Base-by-base conservation (phyloP, 31 red algal genomes). In the Porphyra umbilicalis region DNA sequence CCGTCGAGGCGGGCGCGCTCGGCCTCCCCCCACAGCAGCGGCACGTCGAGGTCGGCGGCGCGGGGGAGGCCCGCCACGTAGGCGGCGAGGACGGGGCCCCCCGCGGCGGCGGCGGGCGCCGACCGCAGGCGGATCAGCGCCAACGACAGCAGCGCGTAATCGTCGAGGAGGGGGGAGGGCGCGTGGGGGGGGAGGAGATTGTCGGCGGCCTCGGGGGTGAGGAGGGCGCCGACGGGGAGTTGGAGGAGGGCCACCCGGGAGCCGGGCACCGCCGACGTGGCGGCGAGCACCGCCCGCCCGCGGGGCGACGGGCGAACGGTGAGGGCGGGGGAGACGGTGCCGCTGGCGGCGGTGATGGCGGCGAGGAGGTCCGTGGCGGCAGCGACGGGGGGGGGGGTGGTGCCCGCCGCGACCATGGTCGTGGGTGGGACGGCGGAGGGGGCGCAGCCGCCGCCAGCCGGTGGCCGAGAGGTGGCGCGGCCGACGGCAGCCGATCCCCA, bases 1-100 rank as follows among this genome's bases (percentile, higher is more conserved):
- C 88, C 88, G 33, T 7, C 35, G 33, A 90, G 68, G 74, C 75
- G 38, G 44, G 76, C 79, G 33, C 80, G 79, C 71, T 90, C 83
- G 57, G 76, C 79, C 33, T 80, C 77, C 32, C 33, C 77, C 88
- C 88, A 90, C 78, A 85, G 32, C 46, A 74, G 40, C 42, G 78
- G 25, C 35, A 74, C 75, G 57, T 90, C 83, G 29, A 90, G 32
- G 33, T 79, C 38, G 29, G 74, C 83, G 16, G 35, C 36, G 71
- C 36, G 44, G 11, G 83, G 83, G 34, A 90, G 38, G 18, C 32
- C 33, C 18, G 77, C 36, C 20, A 90, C 31, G 34, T 85, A 85
- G 35, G 83, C 37, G 9, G 77, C 83, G 36, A 75, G 77, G 36
- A 32, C 25, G 39, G 80, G 79, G 11, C 39, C 29, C 34, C 29